Evolutionary conservation across 352 stramenopile species (phyloP).

Genomic region (Phytophthora europaea): DNA sequence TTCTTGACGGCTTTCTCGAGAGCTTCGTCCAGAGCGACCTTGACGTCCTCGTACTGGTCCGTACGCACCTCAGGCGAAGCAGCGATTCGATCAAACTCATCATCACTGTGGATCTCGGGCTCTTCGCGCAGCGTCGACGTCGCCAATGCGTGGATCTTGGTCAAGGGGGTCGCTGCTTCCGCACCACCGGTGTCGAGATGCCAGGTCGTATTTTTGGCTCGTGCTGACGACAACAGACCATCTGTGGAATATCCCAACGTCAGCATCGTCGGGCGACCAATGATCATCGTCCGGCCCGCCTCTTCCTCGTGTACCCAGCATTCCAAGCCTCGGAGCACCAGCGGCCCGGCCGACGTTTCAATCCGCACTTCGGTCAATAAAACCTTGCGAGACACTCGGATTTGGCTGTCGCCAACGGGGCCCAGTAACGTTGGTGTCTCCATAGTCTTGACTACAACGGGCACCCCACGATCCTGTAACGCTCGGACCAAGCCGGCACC

Average conservation of each 20-base stretch:
- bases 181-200: neutral
- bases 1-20: no score
- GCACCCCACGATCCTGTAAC: neutral
- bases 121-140: neutral
- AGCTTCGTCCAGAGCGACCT: neutral
- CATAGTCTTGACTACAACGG: neutral
- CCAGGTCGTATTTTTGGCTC: neutral
- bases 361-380: neutral
- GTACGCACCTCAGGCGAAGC: neutral
- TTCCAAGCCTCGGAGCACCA: neutral
- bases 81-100: neutral
- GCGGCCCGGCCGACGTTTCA: neutral
- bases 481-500: neutral
- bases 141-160: neutral
- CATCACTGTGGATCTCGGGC: neutral
- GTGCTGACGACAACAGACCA: neutral
- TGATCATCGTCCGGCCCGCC: neutral
- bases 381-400: neutral
- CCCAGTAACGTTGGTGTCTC: neutral
- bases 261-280: neutral
- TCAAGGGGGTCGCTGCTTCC: neutral
- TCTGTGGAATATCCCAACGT: neutral
- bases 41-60: neutral
- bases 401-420: neutral
- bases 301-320: neutral